Evolutionary conservation across 2,329 filamentous ascomycete genomes (phyloP).

Genomic region (Colletotrichum gloeosporioides): DNA sequence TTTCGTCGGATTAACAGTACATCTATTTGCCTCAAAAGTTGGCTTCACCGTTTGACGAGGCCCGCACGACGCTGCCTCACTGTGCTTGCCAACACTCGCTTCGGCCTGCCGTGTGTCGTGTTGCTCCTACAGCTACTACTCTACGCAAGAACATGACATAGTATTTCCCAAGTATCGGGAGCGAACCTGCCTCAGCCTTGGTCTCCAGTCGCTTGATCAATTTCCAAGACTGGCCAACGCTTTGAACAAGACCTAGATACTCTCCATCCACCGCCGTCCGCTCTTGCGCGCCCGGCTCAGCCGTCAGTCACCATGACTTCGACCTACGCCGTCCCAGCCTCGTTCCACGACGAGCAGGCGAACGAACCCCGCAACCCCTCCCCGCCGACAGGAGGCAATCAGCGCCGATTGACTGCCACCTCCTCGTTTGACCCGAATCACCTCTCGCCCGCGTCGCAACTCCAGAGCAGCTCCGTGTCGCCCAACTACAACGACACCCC

Average conservation of each 20-base stretch:
- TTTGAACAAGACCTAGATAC: not conserved
- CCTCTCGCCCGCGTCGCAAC: conserved; percentile 49
- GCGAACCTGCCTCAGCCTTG: not conserved
- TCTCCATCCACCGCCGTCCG: not conserved
- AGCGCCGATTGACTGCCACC: conserved; percentile 31
- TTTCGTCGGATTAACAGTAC: not conserved
- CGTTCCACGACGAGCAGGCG: conserved; percentile 41
- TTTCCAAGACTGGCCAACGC: not conserved
- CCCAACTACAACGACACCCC: conserved; percentile 45
- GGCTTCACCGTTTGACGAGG: not conserved
- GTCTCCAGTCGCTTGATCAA: not conserved
- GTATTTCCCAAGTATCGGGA: not conserved
- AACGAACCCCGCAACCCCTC: conserved; percentile 37
- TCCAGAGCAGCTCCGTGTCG: conserved; percentile 43
- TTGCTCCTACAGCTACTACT: not conserved
- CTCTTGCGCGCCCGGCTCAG: not conserved
- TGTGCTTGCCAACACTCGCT: not conserved
- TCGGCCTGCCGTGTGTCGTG: not conserved
- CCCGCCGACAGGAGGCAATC: conserved; percentile 22
- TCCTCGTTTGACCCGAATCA: conserved; percentile 42
- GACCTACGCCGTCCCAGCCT: conserved; percentile 45
- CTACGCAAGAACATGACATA: conserved; percentile 11
- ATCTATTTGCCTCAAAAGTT: not conserved
- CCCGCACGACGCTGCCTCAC: not conserved
- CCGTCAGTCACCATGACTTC: conserved; percentile 45